phyloP scores from a whole-genome alignment of 108 stramenopile species.

The Fistulifera solaris region DNA sequence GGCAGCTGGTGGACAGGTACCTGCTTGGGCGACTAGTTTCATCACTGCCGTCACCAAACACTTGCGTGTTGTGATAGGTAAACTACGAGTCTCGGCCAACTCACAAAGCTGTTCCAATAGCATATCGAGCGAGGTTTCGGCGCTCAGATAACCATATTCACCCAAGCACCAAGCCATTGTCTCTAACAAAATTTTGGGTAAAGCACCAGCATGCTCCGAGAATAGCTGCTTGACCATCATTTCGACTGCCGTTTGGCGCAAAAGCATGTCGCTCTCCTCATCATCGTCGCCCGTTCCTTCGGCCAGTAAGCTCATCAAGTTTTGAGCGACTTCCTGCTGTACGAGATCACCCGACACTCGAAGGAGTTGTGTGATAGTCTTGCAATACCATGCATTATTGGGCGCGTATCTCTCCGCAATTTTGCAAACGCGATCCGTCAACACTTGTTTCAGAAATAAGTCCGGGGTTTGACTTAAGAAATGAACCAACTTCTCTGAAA shows the following conservation, averaged over 20 bases:
- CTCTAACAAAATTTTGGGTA: constrained; percentile 83
- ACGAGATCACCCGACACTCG: constrained; percentile 94
- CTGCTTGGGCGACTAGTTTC: constrained; percentile 92
- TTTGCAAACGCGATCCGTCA: constrained; percentile 88
- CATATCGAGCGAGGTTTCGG: constrained; percentile 44
- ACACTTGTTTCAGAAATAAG: constrained; percentile 76
- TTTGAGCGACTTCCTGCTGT: constrained; percentile 83
- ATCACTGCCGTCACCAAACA: constrained; percentile 81
- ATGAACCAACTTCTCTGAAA: constrained; percentile 85
- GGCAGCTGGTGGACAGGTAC: constrained; percentile 77
- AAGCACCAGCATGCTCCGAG: constrained; percentile 33
- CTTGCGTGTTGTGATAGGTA: constrained; percentile 56
- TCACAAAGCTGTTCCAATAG: constrained; percentile 68
- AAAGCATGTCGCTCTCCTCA: constrained; percentile 80
- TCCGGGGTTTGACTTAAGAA: constrained; percentile 84
- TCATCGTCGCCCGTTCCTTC: constrained; percentile 94
- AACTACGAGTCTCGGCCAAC: constrained; percentile 18
- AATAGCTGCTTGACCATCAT: constrained; percentile 75
- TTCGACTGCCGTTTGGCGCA: constrained; percentile 89
- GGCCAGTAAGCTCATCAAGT: constrained; percentile 90
- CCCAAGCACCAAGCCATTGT: constrained; percentile 97
- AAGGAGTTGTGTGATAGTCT: constrained; percentile 80
- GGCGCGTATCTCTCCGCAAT: constrained; percentile 97
- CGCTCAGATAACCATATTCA: constrained; percentile 92
- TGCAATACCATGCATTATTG: constrained; percentile 87